Evolutionary conservation across 805 yeast species (phyloP).

Genomic region (Wickerhamiella parazyma): DNA sequence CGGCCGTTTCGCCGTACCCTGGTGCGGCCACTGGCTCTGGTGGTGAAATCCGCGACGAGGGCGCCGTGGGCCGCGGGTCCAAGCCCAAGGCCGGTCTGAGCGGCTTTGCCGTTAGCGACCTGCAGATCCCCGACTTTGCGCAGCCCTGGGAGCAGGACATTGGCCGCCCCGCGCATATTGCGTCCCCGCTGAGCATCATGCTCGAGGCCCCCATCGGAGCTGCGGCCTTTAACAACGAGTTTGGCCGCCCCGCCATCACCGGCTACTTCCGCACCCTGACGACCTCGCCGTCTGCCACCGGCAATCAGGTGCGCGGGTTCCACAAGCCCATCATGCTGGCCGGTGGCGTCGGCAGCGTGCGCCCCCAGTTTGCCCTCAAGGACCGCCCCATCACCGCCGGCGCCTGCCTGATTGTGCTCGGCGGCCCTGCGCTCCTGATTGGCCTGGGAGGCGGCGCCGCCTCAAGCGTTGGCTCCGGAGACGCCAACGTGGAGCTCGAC

Average conservation of each 20-base stretch:
- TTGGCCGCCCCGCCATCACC: constrained; percentile 93
- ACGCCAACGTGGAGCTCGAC: constrained; percentile 85
- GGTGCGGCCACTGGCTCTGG: constrained; percentile 99
- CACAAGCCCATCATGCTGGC: constrained; percentile 99
- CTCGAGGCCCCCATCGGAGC: constrained; percentile 94
- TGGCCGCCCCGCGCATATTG: constrained; percentile 88
- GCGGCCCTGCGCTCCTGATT: constrained; percentile 95
- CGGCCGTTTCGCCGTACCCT: constrained; percentile 97
- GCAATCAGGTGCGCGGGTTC: constrained; percentile 90
- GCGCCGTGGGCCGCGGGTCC: constrained; percentile 98
- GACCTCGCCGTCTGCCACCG: no score
- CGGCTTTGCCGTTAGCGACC: constrained; percentile 85
- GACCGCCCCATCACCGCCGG: constrained; percentile 84
- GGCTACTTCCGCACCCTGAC: constrained; percentile 96
- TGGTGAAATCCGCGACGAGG: constrained; percentile 99
- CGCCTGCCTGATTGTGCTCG: constrained; percentile 78
- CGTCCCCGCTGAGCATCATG: constrained; percentile 88
- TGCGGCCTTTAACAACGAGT: constrained; percentile 96
- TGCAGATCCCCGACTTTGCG: constrained; percentile 65
- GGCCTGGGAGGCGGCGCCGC: constrained; percentile 99
- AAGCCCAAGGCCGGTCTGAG: constrained; percentile 92
- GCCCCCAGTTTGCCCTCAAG: constrained; percentile 86
- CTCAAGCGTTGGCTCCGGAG: constrained; percentile 84
- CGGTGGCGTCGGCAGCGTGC: constrained; percentile 95
- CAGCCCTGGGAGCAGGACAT: constrained; percentile 94